Conservation (phyloP, 345 rosid genomes). For the Reutealis trisperma region DNA sequence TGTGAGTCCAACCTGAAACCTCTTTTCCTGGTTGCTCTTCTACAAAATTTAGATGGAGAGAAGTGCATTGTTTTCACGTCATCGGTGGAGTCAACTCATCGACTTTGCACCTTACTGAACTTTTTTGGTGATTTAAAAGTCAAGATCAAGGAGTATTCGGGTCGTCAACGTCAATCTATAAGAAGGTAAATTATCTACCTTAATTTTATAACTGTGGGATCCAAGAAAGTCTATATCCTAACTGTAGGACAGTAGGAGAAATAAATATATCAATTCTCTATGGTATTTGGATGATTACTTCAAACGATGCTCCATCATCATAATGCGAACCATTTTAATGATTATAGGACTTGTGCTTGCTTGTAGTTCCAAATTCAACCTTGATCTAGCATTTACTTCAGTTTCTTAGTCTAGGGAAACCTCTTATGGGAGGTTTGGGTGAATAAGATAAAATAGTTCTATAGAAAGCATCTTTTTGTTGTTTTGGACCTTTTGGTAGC, state of each 20-base stretch:
- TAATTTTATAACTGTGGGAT: not conserved
- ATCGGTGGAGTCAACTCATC: constrained; percentile 85
- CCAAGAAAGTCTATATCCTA: not conserved
- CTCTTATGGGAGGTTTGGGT: not conserved
- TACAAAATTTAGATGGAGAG: constrained; percentile 69
- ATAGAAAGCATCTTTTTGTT: not conserved
- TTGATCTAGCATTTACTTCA: not conserved
- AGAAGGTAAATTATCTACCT: constrained; percentile 58
- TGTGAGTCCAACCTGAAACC: constrained; percentile 82
- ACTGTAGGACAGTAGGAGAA: not conserved
- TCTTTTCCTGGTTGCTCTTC: constrained; percentile 69
- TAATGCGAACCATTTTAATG: not conserved
- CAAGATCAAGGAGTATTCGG: constrained; percentile 85
- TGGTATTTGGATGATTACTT: not conserved
- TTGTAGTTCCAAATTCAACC: not conserved
- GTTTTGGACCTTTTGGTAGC: not conserved
- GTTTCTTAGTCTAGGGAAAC: not conserved
- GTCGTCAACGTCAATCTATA: constrained; percentile 71
- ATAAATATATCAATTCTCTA: too few species aligned
- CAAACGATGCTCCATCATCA: not conserved
- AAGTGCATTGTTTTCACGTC: constrained; percentile 87
- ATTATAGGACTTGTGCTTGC: not conserved
- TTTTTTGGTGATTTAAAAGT: constrained; percentile 67
- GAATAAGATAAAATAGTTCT: not conserved
- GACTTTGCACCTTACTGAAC: constrained; percentile 73